These are phyloP conservation scores for Fusarium pilosicola DNA, from an alignment of 2,329 filamentous ascomycete species.

Conservation along the genomic window DNA sequence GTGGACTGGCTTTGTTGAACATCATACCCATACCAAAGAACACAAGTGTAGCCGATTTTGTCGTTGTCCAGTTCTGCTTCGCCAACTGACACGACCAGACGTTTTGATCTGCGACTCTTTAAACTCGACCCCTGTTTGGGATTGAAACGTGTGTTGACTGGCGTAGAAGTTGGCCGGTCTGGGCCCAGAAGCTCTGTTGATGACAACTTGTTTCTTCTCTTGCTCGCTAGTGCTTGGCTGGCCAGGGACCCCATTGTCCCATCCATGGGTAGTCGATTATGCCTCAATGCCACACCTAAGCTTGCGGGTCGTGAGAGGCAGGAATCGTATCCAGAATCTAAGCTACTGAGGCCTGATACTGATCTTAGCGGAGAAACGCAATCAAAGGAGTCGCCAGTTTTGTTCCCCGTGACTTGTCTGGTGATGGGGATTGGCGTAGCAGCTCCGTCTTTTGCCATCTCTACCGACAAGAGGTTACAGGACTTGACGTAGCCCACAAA, in stretches of 20 bases:
- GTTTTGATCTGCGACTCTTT: slow-evolving; percentile 5
- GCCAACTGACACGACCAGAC: slow-evolving; percentile 25
- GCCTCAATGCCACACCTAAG: slow-evolving; percentile 28
- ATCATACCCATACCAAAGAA: slow-evolving; percentile 42
- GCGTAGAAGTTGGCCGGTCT: slow-evolving; percentile 25
- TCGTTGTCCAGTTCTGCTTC: slow-evolving; percentile 36
- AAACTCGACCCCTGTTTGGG: slow-evolving; percentile 7
- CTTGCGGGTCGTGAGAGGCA: slow-evolving; percentile 36
- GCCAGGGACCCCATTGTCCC: slow-evolving; percentile 21
- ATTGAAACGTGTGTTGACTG: background rate
- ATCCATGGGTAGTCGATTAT: slow-evolving; percentile 31
- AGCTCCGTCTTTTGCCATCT: slow-evolving; percentile 14
- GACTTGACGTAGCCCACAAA: slow-evolving; percentile 44
- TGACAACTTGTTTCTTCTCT: slow-evolving; percentile 29
- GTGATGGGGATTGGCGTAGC: slow-evolving; percentile 40
- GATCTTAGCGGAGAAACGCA: slow-evolving; percentile 36
- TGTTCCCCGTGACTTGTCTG: slow-evolving; percentile 18
- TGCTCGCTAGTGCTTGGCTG: slow-evolving; percentile 27
- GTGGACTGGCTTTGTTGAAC: slow-evolving; percentile 37
- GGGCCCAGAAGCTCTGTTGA: slow-evolving; percentile 32
- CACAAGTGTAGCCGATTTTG: slow-evolving; percentile 36
- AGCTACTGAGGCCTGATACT: slow-evolving; percentile 37
- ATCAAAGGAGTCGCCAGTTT: slow-evolving; percentile 25
- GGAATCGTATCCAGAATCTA: slow-evolving; percentile 43
- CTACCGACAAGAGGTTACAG: slow-evolving; percentile 33